A percentile compares a stretch with the other conserved stretches of the same genome.
Evolutionary conservation across 176 grass and related monocot species (phyloP).

Genomic region (Puccinellia tenuiflora): DNA sequence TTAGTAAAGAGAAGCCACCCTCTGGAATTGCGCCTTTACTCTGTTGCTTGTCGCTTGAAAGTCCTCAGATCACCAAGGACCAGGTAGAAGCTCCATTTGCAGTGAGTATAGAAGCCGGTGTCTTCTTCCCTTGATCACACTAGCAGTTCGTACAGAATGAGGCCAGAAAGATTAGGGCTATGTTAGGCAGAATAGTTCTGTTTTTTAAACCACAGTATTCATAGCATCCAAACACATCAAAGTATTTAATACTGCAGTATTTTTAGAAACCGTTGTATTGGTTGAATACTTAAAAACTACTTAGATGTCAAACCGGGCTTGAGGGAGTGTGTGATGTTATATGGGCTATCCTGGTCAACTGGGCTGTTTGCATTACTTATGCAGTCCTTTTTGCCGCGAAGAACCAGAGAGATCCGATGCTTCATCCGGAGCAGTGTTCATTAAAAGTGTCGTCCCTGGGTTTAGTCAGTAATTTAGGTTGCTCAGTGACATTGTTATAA

Average conservation of each 20-base stretch:
- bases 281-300: too few species aligned
- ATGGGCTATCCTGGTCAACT: constrained; percentile 35
- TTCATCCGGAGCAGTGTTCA: constrained; percentile 41
- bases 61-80: constrained; percentile 21
- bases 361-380: constrained; percentile 44
- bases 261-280: too few species aligned
- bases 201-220: too few species aligned
- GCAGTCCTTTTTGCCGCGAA: constrained; percentile 14
- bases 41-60: constrained; percentile 27
- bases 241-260: too few species aligned
- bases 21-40: not conserved
- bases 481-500: constrained; percentile 45
- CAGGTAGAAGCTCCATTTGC: not conserved
- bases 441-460: constrained; percentile 37
- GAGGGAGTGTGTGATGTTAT: constrained; percentile 38
- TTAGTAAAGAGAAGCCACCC: not conserved
- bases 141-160: constrained; percentile 38
- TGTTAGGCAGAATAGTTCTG: too few species aligned
- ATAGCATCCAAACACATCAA: too few species aligned
- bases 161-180: constrained; percentile 43
- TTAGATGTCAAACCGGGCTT: too few species aligned
- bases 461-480: constrained; percentile 43
- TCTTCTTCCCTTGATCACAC: constrained; percentile 35
- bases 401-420: constrained; percentile 35
- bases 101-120: not conserved